Evolutionary conservation across 2,329 filamentous ascomycete genomes (phyloP).

Genomic region (Botrytis medusae): DNA sequence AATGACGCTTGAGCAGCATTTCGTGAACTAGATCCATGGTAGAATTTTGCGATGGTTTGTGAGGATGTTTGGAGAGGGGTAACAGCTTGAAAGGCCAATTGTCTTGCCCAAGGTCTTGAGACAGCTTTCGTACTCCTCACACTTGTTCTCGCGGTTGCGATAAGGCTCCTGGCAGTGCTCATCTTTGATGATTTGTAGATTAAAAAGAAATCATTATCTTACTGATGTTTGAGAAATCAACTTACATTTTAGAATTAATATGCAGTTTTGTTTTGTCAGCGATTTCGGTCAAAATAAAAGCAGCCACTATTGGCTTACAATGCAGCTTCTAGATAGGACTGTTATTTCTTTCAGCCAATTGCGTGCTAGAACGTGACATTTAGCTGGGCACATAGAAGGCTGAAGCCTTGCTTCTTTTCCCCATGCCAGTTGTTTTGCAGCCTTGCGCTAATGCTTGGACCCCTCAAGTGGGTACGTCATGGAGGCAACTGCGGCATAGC

Average conservation of each 20-base stretch:
- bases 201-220: neutral
- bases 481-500: neutral
- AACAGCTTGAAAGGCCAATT: conserved; percentile 25
- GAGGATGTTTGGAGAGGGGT: conserved; percentile 14
- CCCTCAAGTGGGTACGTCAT: neutral
- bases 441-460: neutral
- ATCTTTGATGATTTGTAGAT: conserved; percentile 24
- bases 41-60: conserved; percentile 25
- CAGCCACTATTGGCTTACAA: neutral
- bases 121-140: conserved; percentile 24
- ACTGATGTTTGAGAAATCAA: neutral
- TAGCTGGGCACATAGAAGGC: neutral
- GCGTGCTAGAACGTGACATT: conserved; percentile 26
- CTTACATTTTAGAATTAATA: neutral
- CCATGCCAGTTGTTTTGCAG: neutral
- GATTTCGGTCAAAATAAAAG: conserved; percentile 13
- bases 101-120: conserved; percentile 26
- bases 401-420: neutral
- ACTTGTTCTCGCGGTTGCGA: conserved; percentile 29
- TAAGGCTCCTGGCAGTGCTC: conserved; percentile 32
- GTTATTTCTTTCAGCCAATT: conserved; percentile 22
- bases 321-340: neutral
- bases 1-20: conserved; percentile 26
- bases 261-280: conserved; percentile 25
- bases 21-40: conserved; percentile 31